A percentile compares a stretch with the other conserved stretches of the same genome.
These are phyloP conservation scores for Podila minutissima DNA, from an alignment of 192 early-diverging fungal species.

Conservation along the genomic window DNA sequence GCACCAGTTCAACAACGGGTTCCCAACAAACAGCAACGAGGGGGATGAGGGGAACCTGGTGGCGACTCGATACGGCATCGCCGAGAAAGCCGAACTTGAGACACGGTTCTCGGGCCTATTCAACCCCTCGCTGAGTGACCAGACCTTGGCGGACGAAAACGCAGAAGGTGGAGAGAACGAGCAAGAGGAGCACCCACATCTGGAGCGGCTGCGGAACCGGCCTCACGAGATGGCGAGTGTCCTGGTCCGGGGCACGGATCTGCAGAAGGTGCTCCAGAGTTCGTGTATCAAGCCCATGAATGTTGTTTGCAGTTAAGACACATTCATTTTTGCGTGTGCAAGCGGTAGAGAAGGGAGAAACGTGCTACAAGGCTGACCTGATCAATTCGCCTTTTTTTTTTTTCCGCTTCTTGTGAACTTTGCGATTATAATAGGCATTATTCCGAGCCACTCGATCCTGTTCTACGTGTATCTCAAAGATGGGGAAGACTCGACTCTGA, in stretches of 20 bases:
- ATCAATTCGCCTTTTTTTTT: neutral
- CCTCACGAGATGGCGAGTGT: slow-evolving; percentile 70
- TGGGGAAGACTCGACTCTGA: neutral
- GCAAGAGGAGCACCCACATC: slow-evolving; percentile 26
- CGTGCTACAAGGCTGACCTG: neutral
- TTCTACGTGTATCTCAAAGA: slow-evolving; percentile 2
- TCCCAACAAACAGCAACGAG: slow-evolving; percentile 53
- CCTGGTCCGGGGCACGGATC: slow-evolving; percentile 74
- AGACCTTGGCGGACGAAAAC: neutral
- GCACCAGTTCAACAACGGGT: slow-evolving; percentile 63
- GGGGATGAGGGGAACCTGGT: neutral
- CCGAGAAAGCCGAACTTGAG: slow-evolving; percentile 40
- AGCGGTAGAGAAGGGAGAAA: neutral
- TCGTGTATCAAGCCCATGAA: slow-evolving; percentile 80
- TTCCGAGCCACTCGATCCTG: neutral
- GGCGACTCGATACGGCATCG: slow-evolving; percentile 27
- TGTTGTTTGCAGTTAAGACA: slow-evolving; percentile 76
- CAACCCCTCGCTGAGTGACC: slow-evolving; percentile 18
- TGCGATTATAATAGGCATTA: neutral
- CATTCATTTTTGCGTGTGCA: neutral
- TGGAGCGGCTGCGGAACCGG: slow-evolving; percentile 44
- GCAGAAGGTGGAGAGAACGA: slow-evolving; percentile 8
- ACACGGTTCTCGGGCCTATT: slow-evolving; percentile 24
- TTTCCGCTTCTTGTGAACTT: neutral
- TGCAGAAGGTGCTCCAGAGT: slow-evolving; percentile 81